phyloP scores from a whole-genome alignment of 2,329 filamentous ascomycete genomes.

The Fusarium gaditjirri region DNA sequence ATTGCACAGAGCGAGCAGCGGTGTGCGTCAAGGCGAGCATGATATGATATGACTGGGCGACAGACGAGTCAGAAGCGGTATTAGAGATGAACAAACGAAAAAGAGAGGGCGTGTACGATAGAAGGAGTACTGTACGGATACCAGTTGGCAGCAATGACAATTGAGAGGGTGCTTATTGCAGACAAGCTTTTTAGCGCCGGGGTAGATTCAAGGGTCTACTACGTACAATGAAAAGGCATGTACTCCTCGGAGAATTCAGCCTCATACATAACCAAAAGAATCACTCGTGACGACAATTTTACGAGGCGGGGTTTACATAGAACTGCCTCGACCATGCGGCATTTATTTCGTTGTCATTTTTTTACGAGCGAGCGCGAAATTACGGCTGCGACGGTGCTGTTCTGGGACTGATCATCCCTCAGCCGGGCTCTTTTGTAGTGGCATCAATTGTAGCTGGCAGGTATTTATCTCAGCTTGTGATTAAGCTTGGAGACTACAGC shows the following conservation, averaged over 20 bases:
- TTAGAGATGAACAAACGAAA: not conserved
- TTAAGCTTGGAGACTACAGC: constrained; percentile 1
- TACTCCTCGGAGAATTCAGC: not conserved
- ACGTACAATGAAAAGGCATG: not conserved
- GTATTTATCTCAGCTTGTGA: constrained; percentile 10
- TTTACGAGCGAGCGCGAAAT: not conserved
- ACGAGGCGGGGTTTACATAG: not conserved
- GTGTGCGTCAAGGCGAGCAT: not conserved
- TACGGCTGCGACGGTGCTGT: constrained; percentile 4
- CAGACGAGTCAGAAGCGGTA: not conserved
- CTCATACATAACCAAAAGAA: no score
- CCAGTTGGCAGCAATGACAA: accelerated
- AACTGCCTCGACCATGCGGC: not conserved
- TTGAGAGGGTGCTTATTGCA: not conserved
- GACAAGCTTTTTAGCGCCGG: constrained; percentile 34
- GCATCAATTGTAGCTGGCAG: constrained; percentile 8
- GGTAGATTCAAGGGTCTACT: not conserved
- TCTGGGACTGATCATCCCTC: constrained; percentile 10
- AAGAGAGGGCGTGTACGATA: not conserved
- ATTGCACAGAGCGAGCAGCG: not conserved
- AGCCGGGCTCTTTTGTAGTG: constrained; percentile 13
- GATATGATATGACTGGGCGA: not conserved
- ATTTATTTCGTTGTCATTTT: not conserved
- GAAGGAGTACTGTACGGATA: not conserved
- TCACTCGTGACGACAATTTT: not conserved